phyloP scores from a whole-genome alignment of 2,329 filamentous ascomycete species.

The Diaporthe capsici region DNA sequence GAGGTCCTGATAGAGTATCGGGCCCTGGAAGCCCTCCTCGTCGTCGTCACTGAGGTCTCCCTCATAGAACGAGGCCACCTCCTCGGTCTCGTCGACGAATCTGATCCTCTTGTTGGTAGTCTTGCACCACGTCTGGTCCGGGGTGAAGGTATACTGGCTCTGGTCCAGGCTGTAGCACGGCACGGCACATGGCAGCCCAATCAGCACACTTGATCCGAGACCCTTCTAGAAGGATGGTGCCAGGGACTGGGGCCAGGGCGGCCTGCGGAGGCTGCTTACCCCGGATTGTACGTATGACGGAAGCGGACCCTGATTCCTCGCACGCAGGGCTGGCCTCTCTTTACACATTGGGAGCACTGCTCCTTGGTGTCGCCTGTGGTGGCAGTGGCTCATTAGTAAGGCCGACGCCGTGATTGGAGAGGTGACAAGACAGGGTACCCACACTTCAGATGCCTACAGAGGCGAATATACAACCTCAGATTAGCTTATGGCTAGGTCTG shows the following conservation, averaged over 20 bases:
- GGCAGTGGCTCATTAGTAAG: constrained; percentile 5
- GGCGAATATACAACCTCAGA: neutral
- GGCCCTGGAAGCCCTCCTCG: constrained; percentile 3
- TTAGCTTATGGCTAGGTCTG: neutral
- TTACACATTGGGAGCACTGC: constrained; percentile 38
- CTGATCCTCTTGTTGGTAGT: constrained; percentile 38
- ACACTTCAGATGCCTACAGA: constrained; percentile 20
- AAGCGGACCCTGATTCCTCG: constrained; percentile 37
- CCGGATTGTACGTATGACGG: constrained; percentile 36
- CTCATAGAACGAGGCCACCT: constrained; percentile 37
- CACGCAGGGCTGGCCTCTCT: constrained; percentile 36
- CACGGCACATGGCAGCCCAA: neutral
- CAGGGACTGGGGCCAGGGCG: neutral
- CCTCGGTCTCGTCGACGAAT: constrained; percentile 35
- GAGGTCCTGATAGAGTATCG: neutral
- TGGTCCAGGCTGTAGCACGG: constrained; percentile 10
- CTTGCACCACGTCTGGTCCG: constrained; percentile 36
- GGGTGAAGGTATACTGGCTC: constrained; percentile 27
- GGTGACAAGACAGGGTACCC: constrained; percentile 12
- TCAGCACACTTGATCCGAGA: constrained; percentile 4
- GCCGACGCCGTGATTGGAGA: neutral
- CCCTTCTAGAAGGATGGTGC: neutral
- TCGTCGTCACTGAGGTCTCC: constrained; percentile 19
- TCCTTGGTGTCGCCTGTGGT: constrained; percentile 22
- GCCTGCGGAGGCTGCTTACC: constrained; percentile 18